A percentile compares a stretch with the other conserved stretches of the same genome.
These are phyloP conservation scores for Aspergillus alliaceus DNA, from an alignment of 2,329 filamentous ascomycete species.

Conservation along the genomic window DNA sequence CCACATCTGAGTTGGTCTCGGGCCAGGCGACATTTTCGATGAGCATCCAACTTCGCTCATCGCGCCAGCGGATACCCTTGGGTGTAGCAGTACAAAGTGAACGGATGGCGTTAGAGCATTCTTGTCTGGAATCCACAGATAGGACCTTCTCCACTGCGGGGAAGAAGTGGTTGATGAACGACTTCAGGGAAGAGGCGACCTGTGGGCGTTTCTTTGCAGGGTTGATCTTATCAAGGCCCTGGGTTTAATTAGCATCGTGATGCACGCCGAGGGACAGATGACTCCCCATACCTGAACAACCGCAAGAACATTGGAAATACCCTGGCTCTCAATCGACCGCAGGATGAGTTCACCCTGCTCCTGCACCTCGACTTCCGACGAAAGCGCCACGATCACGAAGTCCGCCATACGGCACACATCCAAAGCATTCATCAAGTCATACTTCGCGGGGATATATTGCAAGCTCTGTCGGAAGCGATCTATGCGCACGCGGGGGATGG, in stretches of 20 bases:
- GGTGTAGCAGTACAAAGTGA: slow-evolving; percentile 89
- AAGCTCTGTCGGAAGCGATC: slow-evolving; percentile 95
- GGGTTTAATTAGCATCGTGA: slow-evolving; percentile 12
- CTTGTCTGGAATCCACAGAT: slow-evolving; percentile 82
- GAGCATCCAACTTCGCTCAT: slow-evolving; percentile 93
- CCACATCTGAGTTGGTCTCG: slow-evolving; percentile 46
- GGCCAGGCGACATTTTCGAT: slow-evolving; percentile 79
- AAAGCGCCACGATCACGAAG: slow-evolving; percentile 84
- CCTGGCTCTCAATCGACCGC: slow-evolving; percentile 86
- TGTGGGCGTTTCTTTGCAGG: slow-evolving; percentile 75
- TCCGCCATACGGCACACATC: slow-evolving; percentile 88
- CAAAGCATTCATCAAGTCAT: slow-evolving; percentile 73
- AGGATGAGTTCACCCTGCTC: slow-evolving; percentile 80
- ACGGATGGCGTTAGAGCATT: slow-evolving; percentile 86
- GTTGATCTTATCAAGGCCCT: slow-evolving; percentile 72
- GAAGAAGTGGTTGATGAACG: slow-evolving; percentile 92
- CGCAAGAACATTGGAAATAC: slow-evolving; percentile 87
- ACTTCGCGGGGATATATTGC: slow-evolving; percentile 74
- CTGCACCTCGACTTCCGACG: slow-evolving; percentile 74
- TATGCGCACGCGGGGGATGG: slow-evolving; percentile 65
- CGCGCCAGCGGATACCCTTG: slow-evolving; percentile 93
- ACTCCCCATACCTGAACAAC: slow-evolving; percentile 61
- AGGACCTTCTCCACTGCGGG: slow-evolving; percentile 88
- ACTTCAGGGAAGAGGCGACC: slow-evolving; percentile 79
- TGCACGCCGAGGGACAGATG: neutral